phyloP scores from a whole-genome alignment of 805 yeast genomes.

The Candida insectorum region DNA sequence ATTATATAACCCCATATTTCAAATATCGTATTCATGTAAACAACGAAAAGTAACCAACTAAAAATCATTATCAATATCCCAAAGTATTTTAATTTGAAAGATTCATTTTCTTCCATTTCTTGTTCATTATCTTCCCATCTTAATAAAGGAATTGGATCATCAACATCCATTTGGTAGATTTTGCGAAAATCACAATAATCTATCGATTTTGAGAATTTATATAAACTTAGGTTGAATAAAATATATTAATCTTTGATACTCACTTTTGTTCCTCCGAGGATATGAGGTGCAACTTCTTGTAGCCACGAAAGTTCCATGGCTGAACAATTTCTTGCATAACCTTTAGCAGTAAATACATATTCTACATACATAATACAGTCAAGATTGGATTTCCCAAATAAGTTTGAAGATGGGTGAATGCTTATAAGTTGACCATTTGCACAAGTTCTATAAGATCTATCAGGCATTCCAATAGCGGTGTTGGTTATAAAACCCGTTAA shows the following conservation, averaged over 20 bases:
- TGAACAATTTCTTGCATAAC: conserved; percentile 88
- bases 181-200: too few relatives aligned
- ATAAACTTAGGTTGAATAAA: neutral
- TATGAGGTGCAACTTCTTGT: conserved; percentile 73
- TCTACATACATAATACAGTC: conserved; percentile 95
- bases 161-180: conserved; percentile 5
- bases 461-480: conserved; percentile 93
- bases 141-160: conserved; percentile 13
- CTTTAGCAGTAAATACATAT: conserved; percentile 88
- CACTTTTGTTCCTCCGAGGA: conserved; percentile 43
- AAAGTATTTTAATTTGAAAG: too few relatives aligned
- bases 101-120: too few relatives aligned
- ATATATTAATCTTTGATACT: conserved; percentile 22
- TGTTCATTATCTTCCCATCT: conserved; percentile 11
- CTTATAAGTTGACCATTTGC: conserved; percentile 80
- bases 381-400: conserved; percentile 69
- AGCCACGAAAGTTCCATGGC: conserved; percentile 81
- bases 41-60: conserved; percentile 30
- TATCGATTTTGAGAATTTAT: conserved; percentile 1
- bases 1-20: conserved; percentile 32
- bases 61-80: conserved; percentile 28
- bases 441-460: conserved; percentile 85
- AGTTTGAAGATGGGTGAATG: conserved; percentile 84
- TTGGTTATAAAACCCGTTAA: conserved; percentile 80
- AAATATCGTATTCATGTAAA: conserved; percentile 34